phyloP scores from a whole-genome alignment of 352 stramenopile species.

The Phytopythium cucurbitacearum region DNA sequence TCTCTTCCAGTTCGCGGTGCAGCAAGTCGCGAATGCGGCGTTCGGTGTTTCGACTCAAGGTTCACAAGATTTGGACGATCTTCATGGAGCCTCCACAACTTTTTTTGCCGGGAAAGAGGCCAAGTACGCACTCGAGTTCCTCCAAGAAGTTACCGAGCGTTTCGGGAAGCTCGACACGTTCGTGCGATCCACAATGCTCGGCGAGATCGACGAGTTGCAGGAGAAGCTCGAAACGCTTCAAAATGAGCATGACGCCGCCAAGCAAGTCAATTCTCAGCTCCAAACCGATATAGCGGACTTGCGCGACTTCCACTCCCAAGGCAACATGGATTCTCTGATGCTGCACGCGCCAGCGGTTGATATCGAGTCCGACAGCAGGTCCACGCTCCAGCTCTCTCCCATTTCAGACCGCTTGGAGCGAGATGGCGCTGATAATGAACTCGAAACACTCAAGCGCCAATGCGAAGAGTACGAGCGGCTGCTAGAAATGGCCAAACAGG shows the following conservation, averaged over 20 bases:
- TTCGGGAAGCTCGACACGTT: slow-evolving; percentile 36
- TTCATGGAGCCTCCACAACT: neutral
- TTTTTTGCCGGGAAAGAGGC: slow-evolving; percentile 22
- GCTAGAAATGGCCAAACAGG: slow-evolving; percentile 68
- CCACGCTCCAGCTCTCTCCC: neutral
- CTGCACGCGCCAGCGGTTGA: slow-evolving; percentile 6
- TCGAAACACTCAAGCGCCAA: slow-evolving; percentile 28
- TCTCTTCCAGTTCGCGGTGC: slow-evolving; percentile 42
- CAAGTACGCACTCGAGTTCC: slow-evolving; percentile 41
- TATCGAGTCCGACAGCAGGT: slow-evolving; percentile 12
- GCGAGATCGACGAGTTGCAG: slow-evolving; percentile 17
- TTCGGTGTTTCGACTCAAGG: slow-evolving; percentile 13
- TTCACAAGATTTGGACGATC: neutral
- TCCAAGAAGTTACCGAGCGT: slow-evolving; percentile 32
- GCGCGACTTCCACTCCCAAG: slow-evolving; percentile 38
- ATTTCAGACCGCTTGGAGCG: neutral
- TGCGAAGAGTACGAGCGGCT: slow-evolving; percentile 46
- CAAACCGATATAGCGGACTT: slow-evolving; percentile 36
- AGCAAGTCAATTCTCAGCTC: slow-evolving; percentile 20
- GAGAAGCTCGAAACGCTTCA: slow-evolving; percentile 9
- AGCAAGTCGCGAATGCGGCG: slow-evolving; percentile 28
- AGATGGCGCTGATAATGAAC: slow-evolving; percentile 10
- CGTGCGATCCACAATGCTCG: slow-evolving; percentile 26
- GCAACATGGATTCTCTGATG: slow-evolving; percentile 10
- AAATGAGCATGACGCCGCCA: slow-evolving; percentile 6